Conservation (phyloP, 306 rosid species). For the Trichosanthes cucumerina region DNA sequence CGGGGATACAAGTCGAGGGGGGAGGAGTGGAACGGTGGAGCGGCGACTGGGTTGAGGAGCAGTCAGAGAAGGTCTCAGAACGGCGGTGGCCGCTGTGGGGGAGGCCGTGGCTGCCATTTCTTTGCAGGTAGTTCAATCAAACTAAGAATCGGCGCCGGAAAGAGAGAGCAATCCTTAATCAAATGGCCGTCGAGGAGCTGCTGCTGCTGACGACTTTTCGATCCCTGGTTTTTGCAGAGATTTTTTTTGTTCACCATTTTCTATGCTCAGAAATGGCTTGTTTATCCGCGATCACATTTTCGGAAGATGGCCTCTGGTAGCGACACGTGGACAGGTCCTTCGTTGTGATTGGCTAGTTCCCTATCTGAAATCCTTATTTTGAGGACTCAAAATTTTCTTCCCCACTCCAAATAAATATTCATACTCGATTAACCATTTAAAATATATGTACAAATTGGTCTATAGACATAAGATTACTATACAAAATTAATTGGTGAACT, state of each 20-base stretch:
- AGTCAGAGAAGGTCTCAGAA: constrained; percentile 31
- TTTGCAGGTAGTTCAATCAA: constrained; percentile 1
- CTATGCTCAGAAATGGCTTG: constrained; percentile 24
- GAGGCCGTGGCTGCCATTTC: constrained; percentile 54
- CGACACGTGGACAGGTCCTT: constrained; percentile 43
- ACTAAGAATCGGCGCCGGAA: constrained; percentile 2
- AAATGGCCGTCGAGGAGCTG: neutral
- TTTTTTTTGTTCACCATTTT: neutral
- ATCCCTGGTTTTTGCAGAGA: neutral
- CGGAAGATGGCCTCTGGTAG: neutral
- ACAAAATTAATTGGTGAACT: neutral
- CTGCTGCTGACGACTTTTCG: neutral
- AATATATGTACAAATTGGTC: neutral
- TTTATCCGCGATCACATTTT: constrained; percentile 27
- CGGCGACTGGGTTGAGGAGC: constrained; percentile 34
- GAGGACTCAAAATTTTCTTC: constrained; percentile 7
- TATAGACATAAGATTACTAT: neutral
- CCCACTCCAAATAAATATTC: neutral
- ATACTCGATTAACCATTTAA: neutral
- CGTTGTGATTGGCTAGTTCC: constrained; percentile 43
- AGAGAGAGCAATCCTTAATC: neutral
- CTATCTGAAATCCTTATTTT: constrained; percentile 57
- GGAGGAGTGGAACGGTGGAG: constrained; percentile 61
- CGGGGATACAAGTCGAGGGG: constrained; percentile 51
- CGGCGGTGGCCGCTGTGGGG: constrained; percentile 46